Evolutionary conservation across 164 flowering plant genomes (phyloP).

Genomic region (Pachysandra terminalis): DNA sequence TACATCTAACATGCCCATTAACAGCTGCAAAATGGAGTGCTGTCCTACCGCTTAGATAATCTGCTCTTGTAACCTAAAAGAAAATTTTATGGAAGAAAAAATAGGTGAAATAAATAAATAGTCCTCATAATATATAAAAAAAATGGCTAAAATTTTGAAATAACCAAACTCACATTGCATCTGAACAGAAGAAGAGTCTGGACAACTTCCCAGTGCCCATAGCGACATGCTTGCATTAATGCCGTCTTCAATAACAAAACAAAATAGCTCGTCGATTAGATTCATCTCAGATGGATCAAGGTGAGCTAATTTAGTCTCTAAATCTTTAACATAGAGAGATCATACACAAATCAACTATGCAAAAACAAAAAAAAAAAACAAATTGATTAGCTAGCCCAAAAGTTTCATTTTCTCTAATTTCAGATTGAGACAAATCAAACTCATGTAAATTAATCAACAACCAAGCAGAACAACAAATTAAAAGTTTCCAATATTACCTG

Average conservation of each 20-base stretch:
- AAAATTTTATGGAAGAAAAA: neutral
- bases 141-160: too few species aligned
- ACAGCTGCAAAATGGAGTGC: conserved; percentile 96
- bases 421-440: neutral
- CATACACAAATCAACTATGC: neutral
- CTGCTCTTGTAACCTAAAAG: conserved; percentile 60
- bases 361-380: neutral
- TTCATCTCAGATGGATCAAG: neutral
- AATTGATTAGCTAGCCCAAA: neutral
- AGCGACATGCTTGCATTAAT: conserved; percentile 97
- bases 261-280: conserved; percentile 4
- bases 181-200: conserved; percentile 80
- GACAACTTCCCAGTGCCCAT: conserved; percentile 99
- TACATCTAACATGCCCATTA: conserved; percentile 89
- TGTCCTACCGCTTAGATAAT: conserved; percentile 88
- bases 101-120: too few species aligned
- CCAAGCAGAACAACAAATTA: neutral
- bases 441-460: neutral
- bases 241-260: conserved; percentile 54
- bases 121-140: neutral
- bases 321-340: neutral
- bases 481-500: conserved; percentile 48
- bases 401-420: neutral
- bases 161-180: conserved; percentile 70
- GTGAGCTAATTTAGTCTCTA: too few species aligned